phyloP scores from a whole-genome alignment of 306 rosid species.

The Castanospermum australe region DNA sequence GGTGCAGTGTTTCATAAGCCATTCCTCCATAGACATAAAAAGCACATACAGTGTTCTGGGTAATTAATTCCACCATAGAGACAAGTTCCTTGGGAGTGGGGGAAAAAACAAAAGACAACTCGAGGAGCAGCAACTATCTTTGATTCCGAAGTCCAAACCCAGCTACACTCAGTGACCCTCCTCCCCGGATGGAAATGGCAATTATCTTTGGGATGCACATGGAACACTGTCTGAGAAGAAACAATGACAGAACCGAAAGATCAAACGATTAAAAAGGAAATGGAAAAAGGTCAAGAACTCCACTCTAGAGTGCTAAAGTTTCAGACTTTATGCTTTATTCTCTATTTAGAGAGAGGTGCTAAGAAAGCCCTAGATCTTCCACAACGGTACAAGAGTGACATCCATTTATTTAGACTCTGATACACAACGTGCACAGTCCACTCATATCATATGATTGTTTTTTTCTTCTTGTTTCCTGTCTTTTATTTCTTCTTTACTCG shows the following conservation, averaged over 20 bases:
- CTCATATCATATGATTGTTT: conserved; percentile 31
- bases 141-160: too few relatives aligned
- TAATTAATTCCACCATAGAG: too few relatives aligned
- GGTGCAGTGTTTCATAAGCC: too few relatives aligned
- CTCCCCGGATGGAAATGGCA: too few relatives aligned
- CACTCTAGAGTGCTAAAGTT: not conserved
- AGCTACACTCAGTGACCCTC: too few relatives aligned
- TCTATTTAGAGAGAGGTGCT: not conserved
- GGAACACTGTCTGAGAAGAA: not conserved
- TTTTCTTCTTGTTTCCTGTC: conserved; percentile 23
- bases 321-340: not conserved
- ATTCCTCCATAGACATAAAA: too few relatives aligned
- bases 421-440: not conserved
- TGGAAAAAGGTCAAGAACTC: conserved; percentile 21
- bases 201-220: too few relatives aligned
- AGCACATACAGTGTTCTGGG: too few relatives aligned
- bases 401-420: conserved; percentile 9
- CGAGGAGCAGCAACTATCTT: too few relatives aligned
- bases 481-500: conserved; percentile 15
- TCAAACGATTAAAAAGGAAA: conserved; percentile 32
- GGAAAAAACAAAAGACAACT: too few relatives aligned
- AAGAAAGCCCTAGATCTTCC: conserved; percentile 51
- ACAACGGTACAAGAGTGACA: conserved; percentile 45
- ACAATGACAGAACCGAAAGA: conserved; percentile 46
- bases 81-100: too few relatives aligned